phyloP scores from a whole-genome alignment of 352 stramenopile genomes.

The Pythium vanterpoolii region DNA sequence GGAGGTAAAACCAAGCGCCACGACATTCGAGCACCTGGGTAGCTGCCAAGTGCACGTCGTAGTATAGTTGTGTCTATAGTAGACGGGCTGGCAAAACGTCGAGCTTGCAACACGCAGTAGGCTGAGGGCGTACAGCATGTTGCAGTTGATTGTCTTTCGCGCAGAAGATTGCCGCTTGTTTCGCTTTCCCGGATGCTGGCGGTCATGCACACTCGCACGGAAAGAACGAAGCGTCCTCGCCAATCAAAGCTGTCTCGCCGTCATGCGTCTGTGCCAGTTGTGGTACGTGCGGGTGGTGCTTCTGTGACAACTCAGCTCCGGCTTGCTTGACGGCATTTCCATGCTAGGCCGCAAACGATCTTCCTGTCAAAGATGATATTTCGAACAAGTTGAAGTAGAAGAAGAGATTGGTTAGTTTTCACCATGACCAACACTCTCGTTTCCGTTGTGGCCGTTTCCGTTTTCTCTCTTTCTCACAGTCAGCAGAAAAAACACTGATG shows the following conservation, averaged over 20 bases:
- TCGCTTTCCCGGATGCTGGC: constrained; percentile 1
- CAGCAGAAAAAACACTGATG: constrained; percentile 12
- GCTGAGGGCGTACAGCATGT: not conserved
- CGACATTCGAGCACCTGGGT: not conserved
- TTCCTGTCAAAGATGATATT: constrained; percentile 13
- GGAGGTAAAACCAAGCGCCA: not conserved
- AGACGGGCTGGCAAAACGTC: not conserved
- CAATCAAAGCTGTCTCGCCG: constrained; percentile 10
- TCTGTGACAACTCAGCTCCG: constrained; percentile 4
- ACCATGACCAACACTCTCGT: constrained; percentile 17
- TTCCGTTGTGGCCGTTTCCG: constrained; percentile 13
- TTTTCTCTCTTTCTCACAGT: constrained; percentile 1
- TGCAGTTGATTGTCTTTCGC: not conserved
- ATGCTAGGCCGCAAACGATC: not conserved
- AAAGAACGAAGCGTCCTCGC: constrained; percentile 1
- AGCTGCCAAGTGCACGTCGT: not conserved
- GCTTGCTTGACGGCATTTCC: not conserved
- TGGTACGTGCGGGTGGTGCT: not conserved
- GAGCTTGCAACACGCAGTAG: not conserved
- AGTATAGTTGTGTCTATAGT: not conserved
- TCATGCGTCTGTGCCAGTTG: not conserved
- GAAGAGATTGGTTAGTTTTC: constrained; percentile 16
- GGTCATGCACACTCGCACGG: constrained; percentile 7
- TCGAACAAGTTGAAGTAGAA: constrained; percentile 20
- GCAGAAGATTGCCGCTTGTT: not conserved